Evolutionary conservation across 257 asterid species (phyloP), one percentile per base, ranked within the genome.

Genomic region (Fraxinus cuspidata): DNA sequence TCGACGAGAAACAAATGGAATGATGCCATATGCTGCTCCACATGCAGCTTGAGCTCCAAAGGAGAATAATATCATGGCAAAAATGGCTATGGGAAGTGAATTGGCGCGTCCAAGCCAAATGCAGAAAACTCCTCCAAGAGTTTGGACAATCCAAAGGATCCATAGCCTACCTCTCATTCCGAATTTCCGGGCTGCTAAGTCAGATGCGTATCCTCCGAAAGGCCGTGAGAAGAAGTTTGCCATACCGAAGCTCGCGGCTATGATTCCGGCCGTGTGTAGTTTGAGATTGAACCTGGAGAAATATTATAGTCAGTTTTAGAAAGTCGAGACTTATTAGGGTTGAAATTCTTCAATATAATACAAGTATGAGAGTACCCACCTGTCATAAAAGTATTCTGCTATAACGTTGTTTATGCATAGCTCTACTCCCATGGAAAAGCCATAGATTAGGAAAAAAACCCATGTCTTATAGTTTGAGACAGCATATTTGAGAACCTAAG

Each of bases 381-480:
- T 86, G 82, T 88, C 92, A 49, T 72, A 88, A 74, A 88, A 86
- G 42, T 86, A 88, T 68, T 88, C 92, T 2, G 92, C 88, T n/a
- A 88, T 82, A 10, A 88, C 83, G 51, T 88, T 88, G 84, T 88
- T 82, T 7, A 82, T 83, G 73, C 87, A 83, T 0, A 88, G 87
- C 64, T 88, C 73, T 49, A 88, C 81, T 35, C 90, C 92, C 86
- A 83, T 86, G 32, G 90, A 88, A 35, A 79, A 86, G 0, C 89
- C 92, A 68, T 88, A 86, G 12, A 88, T 4, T 34, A 80, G 35
- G 75, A 80, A 51, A 35, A 86, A 84, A 7, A 86, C 18, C 89
- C 87, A 86, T 21, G 89, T 86, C 70, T 86, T 86, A 25, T 88
- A 88, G 44, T 88, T 88, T n/a, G 42, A 78, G 19, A 85, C 84